A percentile compares a stretch with the other conserved stretches of the same genome.
Conservation (phyloP, 2,329 filamentous ascomycete genomes). For the Paecilomyces niveus region DNA sequence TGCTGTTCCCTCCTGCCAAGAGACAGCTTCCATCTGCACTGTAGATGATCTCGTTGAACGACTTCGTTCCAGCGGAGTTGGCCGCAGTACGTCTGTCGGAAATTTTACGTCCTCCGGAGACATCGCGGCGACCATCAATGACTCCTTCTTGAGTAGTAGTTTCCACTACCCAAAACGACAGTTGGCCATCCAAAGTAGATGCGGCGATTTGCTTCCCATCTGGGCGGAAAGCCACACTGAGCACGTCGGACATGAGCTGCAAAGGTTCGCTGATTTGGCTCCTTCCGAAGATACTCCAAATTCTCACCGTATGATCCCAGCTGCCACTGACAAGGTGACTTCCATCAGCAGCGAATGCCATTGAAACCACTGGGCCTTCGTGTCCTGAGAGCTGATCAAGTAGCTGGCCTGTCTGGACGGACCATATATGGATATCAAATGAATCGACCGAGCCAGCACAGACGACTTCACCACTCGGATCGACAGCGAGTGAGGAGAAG, state of each 20-base stretch:
- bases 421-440: slow-evolving; percentile 98
- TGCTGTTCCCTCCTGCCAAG: slow-evolving; percentile 89
- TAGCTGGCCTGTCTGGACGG: slow-evolving; percentile 91
- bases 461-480: slow-evolving; percentile 92
- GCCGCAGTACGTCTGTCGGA: slow-evolving; percentile 85
- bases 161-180: slow-evolving; percentile 90
- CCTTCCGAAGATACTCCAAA: slow-evolving; percentile 92
- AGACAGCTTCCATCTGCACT: slow-evolving; percentile 88
- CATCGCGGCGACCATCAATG: slow-evolving; percentile 83
- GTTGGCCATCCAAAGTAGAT: slow-evolving; percentile 84
- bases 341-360: slow-evolving; percentile 85
- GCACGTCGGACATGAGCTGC: slow-evolving; percentile 83
- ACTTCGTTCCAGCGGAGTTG: slow-evolving; percentile 83
- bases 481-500: slow-evolving; percentile 92
- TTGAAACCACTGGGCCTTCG: slow-evolving; percentile 82
- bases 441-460: slow-evolving; percentile 93
- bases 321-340: slow-evolving; percentile 80
- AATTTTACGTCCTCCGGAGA: slow-evolving; percentile 83
- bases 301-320: slow-evolving; percentile 91
- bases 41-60: slow-evolving; percentile 80
- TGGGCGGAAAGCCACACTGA: slow-evolving; percentile 78
- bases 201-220: slow-evolving; percentile 88
- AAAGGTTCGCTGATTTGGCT: slow-evolving; percentile 93
- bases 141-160: slow-evolving; percentile 81
- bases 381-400: slow-evolving; percentile 87